Conservation (phyloP, 768 basidiomycete species). For the Xanthoconium stramineum region DNA sequence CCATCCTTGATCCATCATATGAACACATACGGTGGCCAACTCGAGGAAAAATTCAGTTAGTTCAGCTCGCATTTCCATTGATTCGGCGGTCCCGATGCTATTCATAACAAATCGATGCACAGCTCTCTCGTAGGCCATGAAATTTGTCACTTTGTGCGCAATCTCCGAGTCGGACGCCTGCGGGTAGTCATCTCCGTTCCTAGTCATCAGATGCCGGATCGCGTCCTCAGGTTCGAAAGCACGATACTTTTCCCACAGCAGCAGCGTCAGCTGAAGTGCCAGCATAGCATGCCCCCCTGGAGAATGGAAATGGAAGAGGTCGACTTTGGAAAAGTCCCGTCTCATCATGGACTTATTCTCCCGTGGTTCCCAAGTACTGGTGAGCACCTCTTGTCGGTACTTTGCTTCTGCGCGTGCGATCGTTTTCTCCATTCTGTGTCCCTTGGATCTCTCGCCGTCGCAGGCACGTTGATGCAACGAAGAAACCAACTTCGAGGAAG, state of each 20-base stretch:
- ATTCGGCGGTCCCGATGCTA: constrained; percentile 23
- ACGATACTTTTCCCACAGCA: constrained; percentile 36
- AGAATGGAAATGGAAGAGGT: constrained; percentile 35
- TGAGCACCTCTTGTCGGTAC: constrained; percentile 16
- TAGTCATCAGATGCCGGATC: constrained; percentile 37
- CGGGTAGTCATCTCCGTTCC: constrained; percentile 25
- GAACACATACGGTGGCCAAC: constrained; percentile 37
- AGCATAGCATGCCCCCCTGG: constrained; percentile 40
- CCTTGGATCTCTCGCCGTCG: constrained; percentile 20
- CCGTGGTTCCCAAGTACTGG: constrained; percentile 25
- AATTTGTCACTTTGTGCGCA: constrained; percentile 25
- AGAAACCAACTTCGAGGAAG: constrained; percentile 27
- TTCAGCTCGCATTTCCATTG: constrained; percentile 19
- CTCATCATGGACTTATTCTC: constrained; percentile 29
- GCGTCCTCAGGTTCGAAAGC: constrained; percentile 43
- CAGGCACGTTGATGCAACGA: constrained; percentile 30
- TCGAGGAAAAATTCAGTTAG: constrained; percentile 45
- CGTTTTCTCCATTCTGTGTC: constrained; percentile 26
- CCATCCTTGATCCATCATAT: not conserved
- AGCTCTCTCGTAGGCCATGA: constrained; percentile 36
- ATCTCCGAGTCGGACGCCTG: constrained; percentile 25
- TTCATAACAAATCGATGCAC: constrained; percentile 45
- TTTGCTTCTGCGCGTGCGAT: constrained; percentile 22
- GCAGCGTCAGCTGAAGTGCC: constrained; percentile 43
- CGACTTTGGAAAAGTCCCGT: constrained; percentile 24